Evolutionary conservation across 768 basidiomycete genomes (phyloP).

Genomic region (Lactarius evosmus): DNA sequence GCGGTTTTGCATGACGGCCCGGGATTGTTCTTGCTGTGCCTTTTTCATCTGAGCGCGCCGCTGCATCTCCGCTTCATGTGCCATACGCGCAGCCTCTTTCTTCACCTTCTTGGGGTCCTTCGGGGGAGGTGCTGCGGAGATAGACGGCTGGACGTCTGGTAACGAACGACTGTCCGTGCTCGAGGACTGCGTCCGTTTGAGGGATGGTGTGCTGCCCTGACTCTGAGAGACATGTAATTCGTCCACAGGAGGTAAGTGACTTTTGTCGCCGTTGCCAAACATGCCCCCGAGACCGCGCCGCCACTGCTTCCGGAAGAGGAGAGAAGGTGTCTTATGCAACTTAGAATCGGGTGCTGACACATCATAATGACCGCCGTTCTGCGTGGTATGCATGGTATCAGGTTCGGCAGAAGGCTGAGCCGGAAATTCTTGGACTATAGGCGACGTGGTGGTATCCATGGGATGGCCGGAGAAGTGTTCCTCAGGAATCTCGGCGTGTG

Average conservation of each 20-base stretch:
- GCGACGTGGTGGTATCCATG: conserved; percentile 52
- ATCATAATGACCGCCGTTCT: conserved; percentile 39
- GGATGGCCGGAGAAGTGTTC: conserved; percentile 41
- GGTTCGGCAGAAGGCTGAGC: conserved; percentile 41
- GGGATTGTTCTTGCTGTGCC: conserved; percentile 80
- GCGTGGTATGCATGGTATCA: conserved; percentile 39
- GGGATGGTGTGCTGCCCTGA: conserved; percentile 54
- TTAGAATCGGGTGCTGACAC: conserved; percentile 45
- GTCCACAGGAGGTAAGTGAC: conserved; percentile 67
- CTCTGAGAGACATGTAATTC: conserved; percentile 51
- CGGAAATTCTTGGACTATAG: conserved; percentile 52
- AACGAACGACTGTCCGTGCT: conserved; percentile 67
- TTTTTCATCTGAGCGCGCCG: conserved; percentile 72
- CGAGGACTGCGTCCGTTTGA: conserved; percentile 76
- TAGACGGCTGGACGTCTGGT: conserved; percentile 48
- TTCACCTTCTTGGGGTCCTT: conserved; percentile 71
- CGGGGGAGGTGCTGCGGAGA: conserved; percentile 38
- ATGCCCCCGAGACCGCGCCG: conserved; percentile 60
- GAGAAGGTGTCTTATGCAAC: conserved; percentile 53
- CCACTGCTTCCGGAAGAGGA: conserved; percentile 68
- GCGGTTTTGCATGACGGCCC: conserved; percentile 90
- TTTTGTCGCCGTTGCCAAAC: conserved; percentile 72
- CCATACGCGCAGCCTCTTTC: conserved; percentile 76
- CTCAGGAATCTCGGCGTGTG: conserved; percentile 47
- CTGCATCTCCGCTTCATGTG: conserved; percentile 80